These are phyloP conservation scores for Alloascoidea africana DNA, from an alignment of 805 yeast species.

Conservation along the genomic window DNA sequence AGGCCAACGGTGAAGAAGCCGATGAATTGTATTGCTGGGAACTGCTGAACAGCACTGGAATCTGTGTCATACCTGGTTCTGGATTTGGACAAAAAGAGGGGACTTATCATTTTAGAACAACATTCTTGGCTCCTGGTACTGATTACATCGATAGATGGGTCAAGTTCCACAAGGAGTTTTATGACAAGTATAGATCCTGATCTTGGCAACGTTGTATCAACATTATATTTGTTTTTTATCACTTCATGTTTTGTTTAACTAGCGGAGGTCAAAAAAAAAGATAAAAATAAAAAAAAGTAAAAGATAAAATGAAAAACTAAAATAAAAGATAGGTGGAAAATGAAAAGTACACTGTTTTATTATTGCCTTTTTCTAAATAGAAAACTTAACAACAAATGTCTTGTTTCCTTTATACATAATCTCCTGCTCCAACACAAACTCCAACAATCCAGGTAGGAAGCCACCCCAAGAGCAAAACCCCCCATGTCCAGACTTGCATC, in stretches of 20 bases:
- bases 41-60: slow-evolving; percentile 77
- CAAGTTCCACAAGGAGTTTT: slow-evolving; percentile 62
- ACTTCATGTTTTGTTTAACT: no score
- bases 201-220: no score
- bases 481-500: slow-evolving; percentile 79
- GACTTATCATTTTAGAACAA: slow-evolving; percentile 88
- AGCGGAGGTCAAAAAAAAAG: no score
- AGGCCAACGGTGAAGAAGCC: slow-evolving; percentile 37
- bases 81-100: slow-evolving; percentile 92
- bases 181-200: slow-evolving; percentile 29
- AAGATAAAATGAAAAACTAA: no score
- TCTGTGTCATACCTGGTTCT: slow-evolving; percentile 94
- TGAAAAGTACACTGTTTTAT: no score
- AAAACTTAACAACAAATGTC: no score
- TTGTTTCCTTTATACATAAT: no score
- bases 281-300: no score
- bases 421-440: no score
- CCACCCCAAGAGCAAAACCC: slow-evolving; percentile 61
- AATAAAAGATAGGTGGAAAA: no score
- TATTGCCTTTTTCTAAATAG: no score
- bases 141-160: slow-evolving; percentile 78
- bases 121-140: slow-evolving; percentile 89
- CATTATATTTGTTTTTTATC: no score
- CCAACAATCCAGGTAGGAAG: slow-evolving; percentile 58
- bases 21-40: slow-evolving; percentile 86